These are phyloP conservation scores for Cladosporium sp. DNA, from an alignment of 2,329 filamentous ascomycete species.

Conservation along the genomic window DNA sequence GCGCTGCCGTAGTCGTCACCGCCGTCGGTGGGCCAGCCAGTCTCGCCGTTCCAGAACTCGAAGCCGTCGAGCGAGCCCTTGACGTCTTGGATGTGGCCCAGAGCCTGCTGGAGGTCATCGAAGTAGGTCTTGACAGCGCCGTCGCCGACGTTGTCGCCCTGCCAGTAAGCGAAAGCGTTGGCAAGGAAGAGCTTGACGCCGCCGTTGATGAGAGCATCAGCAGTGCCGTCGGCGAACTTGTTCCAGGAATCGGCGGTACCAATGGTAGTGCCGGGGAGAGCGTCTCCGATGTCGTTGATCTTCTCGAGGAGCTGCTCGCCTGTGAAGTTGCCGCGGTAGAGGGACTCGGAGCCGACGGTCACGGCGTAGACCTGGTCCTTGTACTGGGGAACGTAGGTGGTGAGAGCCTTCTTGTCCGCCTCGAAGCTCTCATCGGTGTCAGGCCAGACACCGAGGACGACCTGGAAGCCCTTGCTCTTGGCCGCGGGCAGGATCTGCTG, in stretches of 20 bases:
- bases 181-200: constrained; percentile 60
- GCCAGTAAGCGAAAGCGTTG: constrained; percentile 73
- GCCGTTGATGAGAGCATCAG: constrained; percentile 57
- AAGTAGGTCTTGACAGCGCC: constrained; percentile 62
- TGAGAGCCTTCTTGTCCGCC: constrained; percentile 57
- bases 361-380: constrained; percentile 61
- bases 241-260: constrained; percentile 72
- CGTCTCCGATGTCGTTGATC: constrained; percentile 58
- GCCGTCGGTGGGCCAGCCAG: constrained; percentile 60
- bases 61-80: constrained; percentile 52
- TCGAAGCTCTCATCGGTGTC: constrained; percentile 60
- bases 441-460: constrained; percentile 68
- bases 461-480: constrained; percentile 60
- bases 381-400: constrained; percentile 46
- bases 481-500: constrained; percentile 62
- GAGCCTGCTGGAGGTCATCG: constrained; percentile 62
- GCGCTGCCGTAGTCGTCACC: constrained; percentile 61
- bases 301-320: constrained; percentile 56
- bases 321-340: constrained; percentile 66
- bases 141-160: constrained; percentile 49
- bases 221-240: constrained; percentile 65
- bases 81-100: constrained; percentile 58
- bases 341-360: constrained; percentile 66
- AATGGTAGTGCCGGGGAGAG: constrained; percentile 54
- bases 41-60: constrained; percentile 67